Evolutionary conservation across 257 asterid genomes (phyloP).

Genomic region (Buddleja alternifolia): DNA sequence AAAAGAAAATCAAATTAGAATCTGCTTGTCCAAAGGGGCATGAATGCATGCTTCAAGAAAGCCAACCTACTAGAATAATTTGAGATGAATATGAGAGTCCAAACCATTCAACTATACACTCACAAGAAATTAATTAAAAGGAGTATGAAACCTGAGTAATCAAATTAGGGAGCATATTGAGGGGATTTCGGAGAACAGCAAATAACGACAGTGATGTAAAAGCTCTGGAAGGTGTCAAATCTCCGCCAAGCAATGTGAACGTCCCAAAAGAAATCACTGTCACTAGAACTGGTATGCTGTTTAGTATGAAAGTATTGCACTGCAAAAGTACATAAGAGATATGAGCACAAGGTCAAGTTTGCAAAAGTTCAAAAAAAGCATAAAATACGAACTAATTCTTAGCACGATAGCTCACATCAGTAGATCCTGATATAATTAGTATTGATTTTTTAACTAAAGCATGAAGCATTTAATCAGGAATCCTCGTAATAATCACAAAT

Average conservation of each 20-base stretch:
- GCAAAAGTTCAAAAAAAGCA: constrained; percentile 1
- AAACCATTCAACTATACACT: constrained; percentile 2
- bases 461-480: neutral
- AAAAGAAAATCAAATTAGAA: neutral
- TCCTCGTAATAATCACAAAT: constrained; percentile 1
- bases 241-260: constrained; percentile 83
- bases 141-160: constrained; percentile 73
- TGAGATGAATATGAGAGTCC: neutral
- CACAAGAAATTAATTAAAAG: constrained; percentile 10
- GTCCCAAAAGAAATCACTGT: constrained; percentile 78
- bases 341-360: constrained; percentile 30
- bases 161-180: constrained; percentile 83
- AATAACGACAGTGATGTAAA: constrained; percentile 87
- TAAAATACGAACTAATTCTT: neutral
- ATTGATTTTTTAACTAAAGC: neutral
- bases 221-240: constrained; percentile 88
- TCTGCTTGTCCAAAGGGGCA: constrained; percentile 8
- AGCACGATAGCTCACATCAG: constrained; percentile 3
- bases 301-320: constrained; percentile 79
- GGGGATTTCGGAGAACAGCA: constrained; percentile 71
- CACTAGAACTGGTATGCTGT: constrained; percentile 88
- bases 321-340: constrained; percentile 44
- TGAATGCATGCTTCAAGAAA: constrained; percentile 6
- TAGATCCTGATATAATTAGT: constrained; percentile 7
- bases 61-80: too few relatives aligned